Evolutionary conservation across 495 filamentous ascomycete species (phyloP), one percentile per base, ranked within the genome.

Genomic region (Bacidia rubella): DNA sequence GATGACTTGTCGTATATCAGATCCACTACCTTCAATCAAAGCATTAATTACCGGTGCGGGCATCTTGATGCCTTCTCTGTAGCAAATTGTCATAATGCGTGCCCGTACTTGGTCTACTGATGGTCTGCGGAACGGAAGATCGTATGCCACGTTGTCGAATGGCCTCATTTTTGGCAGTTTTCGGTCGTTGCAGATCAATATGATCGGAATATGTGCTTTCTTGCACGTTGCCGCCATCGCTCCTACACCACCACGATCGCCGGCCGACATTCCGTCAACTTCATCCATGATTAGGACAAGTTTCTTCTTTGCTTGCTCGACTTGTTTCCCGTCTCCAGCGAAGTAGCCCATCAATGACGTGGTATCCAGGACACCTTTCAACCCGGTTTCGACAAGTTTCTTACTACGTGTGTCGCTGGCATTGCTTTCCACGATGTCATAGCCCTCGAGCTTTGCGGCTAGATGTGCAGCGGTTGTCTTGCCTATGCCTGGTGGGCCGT

Each of bases 211-310:
- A 57, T 88, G 82, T 0, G 88, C 87, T 73, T 93, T 96, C 70
- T 85, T 95, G 69, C 90, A 95, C 41, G 96, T 79, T 45, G 88
- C 82, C 46, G 92, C 90, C 35, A 99, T 73, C 27, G 93, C 90
- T 20, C 90, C 92, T 39, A 99, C 93, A 63, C 92, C 92, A 57
- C 92, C 92, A 41, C 92, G 81, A 65, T 99, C 92, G 59, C 92
- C 92, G 40, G 89, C 89, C 44, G 90, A 95, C 92, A 99, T 99
- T 29, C 92, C 92, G 62, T 99, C 92, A 4, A 99, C 92, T 66
- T 99, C 92, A 60, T 99, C 92, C 93, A 99, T 96, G 70, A 99
- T 84, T 11, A 99, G 71, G 9, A 95, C 86, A 23, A 96, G 77
- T 54, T 94, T 95, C 70, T 90, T 90, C 68, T 90, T 97, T 20